Conservation (phyloP, 139 green algal genomes). For the Tetraselmis striata region DNA sequence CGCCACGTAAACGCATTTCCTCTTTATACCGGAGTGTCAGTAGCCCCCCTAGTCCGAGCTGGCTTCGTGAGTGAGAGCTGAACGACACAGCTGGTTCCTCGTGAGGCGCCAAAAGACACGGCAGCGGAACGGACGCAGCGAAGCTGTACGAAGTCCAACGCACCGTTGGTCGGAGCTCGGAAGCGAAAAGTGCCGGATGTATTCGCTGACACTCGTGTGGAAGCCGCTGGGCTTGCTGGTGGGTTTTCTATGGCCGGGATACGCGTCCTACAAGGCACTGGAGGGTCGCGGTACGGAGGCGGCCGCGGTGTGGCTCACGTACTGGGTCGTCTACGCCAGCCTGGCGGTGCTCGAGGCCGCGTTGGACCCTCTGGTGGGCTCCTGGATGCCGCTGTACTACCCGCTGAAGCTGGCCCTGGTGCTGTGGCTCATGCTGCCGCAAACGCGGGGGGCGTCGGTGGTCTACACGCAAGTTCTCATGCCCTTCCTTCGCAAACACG, state of each 20-base stretch:
- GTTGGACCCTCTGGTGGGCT: neutral
- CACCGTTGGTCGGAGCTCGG: too few species aligned
- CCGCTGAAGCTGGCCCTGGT: slow-evolving; percentile 7
- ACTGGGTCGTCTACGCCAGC: slow-evolving; percentile 6
- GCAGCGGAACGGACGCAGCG: too few species aligned
- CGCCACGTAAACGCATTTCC: too few species aligned
- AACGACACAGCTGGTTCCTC: too few species aligned
- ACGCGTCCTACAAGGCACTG: slow-evolving; percentile 8
- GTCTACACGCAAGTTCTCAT: neutral
- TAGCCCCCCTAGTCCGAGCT: too few species aligned
- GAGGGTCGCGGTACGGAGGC: slow-evolving; percentile 2
- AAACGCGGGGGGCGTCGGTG: neutral
- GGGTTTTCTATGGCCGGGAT: slow-evolving; percentile 5
- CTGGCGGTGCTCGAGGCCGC: neutral
- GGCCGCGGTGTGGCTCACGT: slow-evolving; percentile 11
- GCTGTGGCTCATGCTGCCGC: slow-evolving; percentile 5
- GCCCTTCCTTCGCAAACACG: slow-evolving; percentile 10
- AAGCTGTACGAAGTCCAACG: too few species aligned
- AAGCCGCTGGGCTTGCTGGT: slow-evolving; percentile 2
- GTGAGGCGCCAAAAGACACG: too few species aligned
- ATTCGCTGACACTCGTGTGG: too few species aligned
- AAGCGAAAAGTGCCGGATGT: too few species aligned
- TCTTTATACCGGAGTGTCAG: too few species aligned
- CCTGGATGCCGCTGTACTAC: slow-evolving; percentile 11
- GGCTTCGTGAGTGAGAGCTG: too few species aligned